Base-by-base conservation (phyloP, 139 green algal genomes). In the Coelastrella sp. region DNA sequence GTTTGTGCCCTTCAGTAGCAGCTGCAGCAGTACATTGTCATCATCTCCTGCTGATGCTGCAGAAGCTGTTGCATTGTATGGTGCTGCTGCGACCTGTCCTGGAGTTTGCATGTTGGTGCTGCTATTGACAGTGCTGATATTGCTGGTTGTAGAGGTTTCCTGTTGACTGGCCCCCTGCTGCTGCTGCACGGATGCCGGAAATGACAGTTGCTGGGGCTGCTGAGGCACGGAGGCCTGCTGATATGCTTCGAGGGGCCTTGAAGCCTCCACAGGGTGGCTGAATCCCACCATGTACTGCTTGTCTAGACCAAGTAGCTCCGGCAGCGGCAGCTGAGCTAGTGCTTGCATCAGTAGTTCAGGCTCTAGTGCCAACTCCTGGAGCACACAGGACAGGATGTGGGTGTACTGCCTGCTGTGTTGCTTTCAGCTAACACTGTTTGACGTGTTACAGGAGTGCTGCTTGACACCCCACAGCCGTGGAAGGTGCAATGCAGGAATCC, bases 321-420 rank as follows among this genome's bases (percentile, higher is more conserved):
- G 58, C 12, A 75, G 68, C 6, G 84, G 68, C 49, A 88, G 84
- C 49, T 66, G 66, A 56, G 84, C 66, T 73, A 88, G 68, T 12
- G 84, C 84, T 20, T 88, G 84, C 17, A 88, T n/a, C 8, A 88
- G 84, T 8, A 60, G 68, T 12, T 68, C 84, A n/a, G 61, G 35
- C 8, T 88, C 49, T 0, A 88, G 9, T 7, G 84, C 66, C 68
- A 88, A 57, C 68, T 81, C 68, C 84, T 88, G 68, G 63, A 87
- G 25, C 15, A 22, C 8, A 17, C 15, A 10, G 59, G 10, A 19
- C 76, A 82, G 20, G 14, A 60, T 19, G 20, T 63, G 20, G 27
- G 11, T 22, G n/a, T 27, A 14, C 73, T 35, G 17, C 73, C 73
- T 79, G 9, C 25, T 27, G 17, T 79, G 14, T 14, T 79, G 73